Evolutionary conservation across 2,329 filamentous ascomycete genomes (phyloP), one percentile per base, ranked within the genome.

Genomic region (Penicillium oxalicum): DNA sequence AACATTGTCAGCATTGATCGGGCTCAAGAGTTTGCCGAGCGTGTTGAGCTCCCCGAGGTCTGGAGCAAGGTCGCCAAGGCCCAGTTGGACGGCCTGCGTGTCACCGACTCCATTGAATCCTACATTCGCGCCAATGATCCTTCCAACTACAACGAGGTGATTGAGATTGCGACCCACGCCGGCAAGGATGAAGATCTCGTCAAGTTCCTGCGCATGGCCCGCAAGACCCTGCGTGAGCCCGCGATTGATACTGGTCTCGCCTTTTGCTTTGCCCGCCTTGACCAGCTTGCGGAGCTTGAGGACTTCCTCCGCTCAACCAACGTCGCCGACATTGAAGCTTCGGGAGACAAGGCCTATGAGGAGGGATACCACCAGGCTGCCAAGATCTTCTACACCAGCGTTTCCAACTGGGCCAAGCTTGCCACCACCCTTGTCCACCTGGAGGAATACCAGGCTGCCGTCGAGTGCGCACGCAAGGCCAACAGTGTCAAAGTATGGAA

Each of bases 401-500:
- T 98, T 68, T 98, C 93, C 47, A 98, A 98, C 80, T 98, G 93
- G 93, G 91, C 91, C 48, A 98, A 98, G 78, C 84, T 98, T 62
- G 91, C 93, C 11, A 97, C 93, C 9, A 98, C 93, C 9, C 81
- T 97, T 52, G 93, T 98, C n/a, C 90, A 97, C 70, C 83, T 98
- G 5, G 87, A 85, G 57, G 93, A 98, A 61, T 97, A 98, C 76
- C 94, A 98, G 72, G 89, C 89, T 60, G 93, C 93, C 40, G 93
- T 98, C 37, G 93, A 98, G 70, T 96, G 90, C 64, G 93, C 94
- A 26, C 88, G 93, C 69, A 97, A 98, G 76, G 93, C 93, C 62
- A 98, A 97, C 78, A 97, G 89, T 72, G 91, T 96, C 73, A 96
- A 95, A 77, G 93, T 98, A 45, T 98, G 93, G 93, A 95, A 93